A percentile compares a stretch with the other conserved stretches of the same genome.
phyloP scores from a whole-genome alignment of 306 rosid species.

The Acacia melanoxylon region DNA sequence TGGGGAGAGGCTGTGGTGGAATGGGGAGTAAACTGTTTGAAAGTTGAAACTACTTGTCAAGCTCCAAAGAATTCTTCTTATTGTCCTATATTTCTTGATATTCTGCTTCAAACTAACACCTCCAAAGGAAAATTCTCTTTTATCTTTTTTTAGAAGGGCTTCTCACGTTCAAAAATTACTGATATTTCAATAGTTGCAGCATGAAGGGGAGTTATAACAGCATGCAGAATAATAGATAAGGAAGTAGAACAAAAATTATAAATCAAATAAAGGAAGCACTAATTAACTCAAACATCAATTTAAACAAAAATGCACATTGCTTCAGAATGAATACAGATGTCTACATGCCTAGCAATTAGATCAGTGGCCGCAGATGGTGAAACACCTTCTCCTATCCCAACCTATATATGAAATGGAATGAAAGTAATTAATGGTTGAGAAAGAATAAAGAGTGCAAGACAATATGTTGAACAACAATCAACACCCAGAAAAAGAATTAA shows the following conservation, averaged over 20 bases:
- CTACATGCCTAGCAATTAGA: conserved; percentile 95
- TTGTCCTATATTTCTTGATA: conserved; percentile 14
- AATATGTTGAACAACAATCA: not conserved
- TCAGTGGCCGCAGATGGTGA: conserved; percentile 99
- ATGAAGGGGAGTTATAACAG: not conserved
- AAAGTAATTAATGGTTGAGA: conserved; percentile 27
- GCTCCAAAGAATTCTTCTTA: conserved; percentile 10
- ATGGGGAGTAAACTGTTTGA: conserved; percentile 7
- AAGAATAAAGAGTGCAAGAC: conserved; percentile 23
- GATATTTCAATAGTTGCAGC: not conserved
- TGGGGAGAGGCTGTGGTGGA: conserved; percentile 2
- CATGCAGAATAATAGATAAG: conserved; percentile 14
- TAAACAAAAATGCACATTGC: conserved; percentile 24
- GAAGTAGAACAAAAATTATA: conserved; percentile 14
- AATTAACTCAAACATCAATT: conserved; percentile 21
- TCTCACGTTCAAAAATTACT: conserved; percentile 5
- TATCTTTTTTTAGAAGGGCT: not conserved
- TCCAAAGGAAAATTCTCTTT: not conserved
- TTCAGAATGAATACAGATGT: conserved; percentile 28
- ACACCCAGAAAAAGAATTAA: not conserved
- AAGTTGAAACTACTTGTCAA: conserved; percentile 23
- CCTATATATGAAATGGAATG: conserved; percentile 53
- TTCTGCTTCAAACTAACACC: conserved; percentile 10
- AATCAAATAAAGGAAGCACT: not conserved
- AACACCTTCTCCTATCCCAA: conserved; percentile 99